Base-by-base conservation (phyloP, 2,329 filamentous ascomycete genomes). In the Penicillium fuscoglaucum region DNA sequence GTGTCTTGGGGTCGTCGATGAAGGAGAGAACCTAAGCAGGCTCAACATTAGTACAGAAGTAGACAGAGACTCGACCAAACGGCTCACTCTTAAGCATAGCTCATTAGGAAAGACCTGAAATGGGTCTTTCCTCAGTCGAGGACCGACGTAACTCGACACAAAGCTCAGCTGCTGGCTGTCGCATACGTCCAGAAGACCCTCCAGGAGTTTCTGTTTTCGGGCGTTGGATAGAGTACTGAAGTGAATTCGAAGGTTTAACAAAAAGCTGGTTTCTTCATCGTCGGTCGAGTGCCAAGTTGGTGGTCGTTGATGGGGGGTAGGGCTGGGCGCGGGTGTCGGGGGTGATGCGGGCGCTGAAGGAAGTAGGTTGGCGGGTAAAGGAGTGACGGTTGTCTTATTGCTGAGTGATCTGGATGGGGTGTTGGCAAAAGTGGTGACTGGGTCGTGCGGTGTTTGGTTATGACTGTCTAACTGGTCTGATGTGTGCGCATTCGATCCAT, bases 91-190 rank as follows among this genome's bases (percentile, higher is more conserved):
- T 60, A 99, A 80, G 74, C 93, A 98, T 44, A 99, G 80, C 77
- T 99, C 95, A 70, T 96, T 93, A 0, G 95, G 95, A 54, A 99
- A 83, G 58, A 89, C 90, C 51, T 89, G 91, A 70, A 99, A 98
- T 0, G 95, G 95, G 73, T 99, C 95, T 75, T 97, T 96, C 78
- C 97, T 97, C 63, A 99, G 79, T 61, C 96, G 80, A 29, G 95
- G 95, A 73, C 91, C 93, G 66, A 99, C 93, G 76, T 96, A 96
- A 73, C 96, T 91, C 67, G 96, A 91, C 21, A 99, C 93, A 72
- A 97, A 98, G 76, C 92, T 96, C 65, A 99, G 82, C 74, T 96
- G 90, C 70, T 96, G 92, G 68, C 91, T 97, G 67, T 96, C 96
- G 79, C 95, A 99, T 67, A 96, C 84, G 70, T 96, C 96, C 64